Percentiles rank a stretch among this genome's conserved stretches.
These are phyloP conservation scores for Williopsis jadinii DNA, from an alignment of 1,139 yeast species.

Conservation along the genomic window DNA sequence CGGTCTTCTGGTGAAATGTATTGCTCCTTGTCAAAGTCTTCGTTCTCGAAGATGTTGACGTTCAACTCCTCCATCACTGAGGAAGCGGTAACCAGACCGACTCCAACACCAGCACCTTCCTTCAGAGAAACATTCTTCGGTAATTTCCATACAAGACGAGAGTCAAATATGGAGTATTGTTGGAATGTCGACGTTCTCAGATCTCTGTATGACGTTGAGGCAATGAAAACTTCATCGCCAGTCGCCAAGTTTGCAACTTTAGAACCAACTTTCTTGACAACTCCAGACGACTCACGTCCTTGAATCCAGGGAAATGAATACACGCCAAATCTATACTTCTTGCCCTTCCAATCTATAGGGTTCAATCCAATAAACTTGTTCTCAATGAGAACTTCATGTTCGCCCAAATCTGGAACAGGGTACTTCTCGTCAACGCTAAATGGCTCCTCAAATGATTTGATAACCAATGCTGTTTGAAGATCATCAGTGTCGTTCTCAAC, in stretches of 20 bases:
- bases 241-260: slow-evolving; percentile 26
- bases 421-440: slow-evolving; percentile 15
- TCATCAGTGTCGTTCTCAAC: slow-evolving; percentile 10
- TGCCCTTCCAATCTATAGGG: slow-evolving; percentile 48
- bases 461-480: slow-evolving; percentile 23
- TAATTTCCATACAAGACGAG: slow-evolving; percentile 37
- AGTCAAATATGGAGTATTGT: slow-evolving; percentile 36
- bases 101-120: slow-evolving; percentile 41
- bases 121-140: slow-evolving; percentile 29
- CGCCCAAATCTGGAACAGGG: slow-evolving; percentile 22
- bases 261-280: slow-evolving; percentile 29
- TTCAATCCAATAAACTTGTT: slow-evolving; percentile 39
- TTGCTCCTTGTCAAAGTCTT: slow-evolving; percentile 2
- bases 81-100: slow-evolving; percentile 41
- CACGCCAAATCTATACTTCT: slow-evolving; percentile 40
- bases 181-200: slow-evolving; percentile 42
- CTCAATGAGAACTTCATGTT: slow-evolving; percentile 33
- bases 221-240: slow-evolving; percentile 34
- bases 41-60: slow-evolving; percentile 14
- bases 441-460: slow-evolving; percentile 25
- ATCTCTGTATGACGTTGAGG: slow-evolving; percentile 41
- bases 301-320: slow-evolving; percentile 44
- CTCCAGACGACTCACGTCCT: slow-evolving; percentile 41
- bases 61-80: slow-evolving; percentile 31
- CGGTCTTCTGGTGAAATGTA: slow-evolving; percentile 6